Base-by-base conservation (phyloP, 1,139 yeast genomes). In the Yamadazyma blattariae region DNA sequence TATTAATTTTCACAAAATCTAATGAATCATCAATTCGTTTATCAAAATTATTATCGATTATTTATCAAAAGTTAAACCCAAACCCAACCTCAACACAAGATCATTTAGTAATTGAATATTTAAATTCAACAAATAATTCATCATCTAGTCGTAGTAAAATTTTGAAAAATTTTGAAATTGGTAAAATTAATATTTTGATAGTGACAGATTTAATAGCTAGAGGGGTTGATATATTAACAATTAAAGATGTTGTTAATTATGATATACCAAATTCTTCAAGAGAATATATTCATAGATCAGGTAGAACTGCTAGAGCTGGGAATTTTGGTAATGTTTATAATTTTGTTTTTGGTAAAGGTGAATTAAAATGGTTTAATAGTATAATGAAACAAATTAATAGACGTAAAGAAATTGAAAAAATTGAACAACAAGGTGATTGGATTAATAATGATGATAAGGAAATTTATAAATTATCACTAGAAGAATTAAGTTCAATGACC, bases 301-400 rank as follows among this genome's bases (percentile, higher is more conserved):
- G 98, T 29, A 80, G 98, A 66, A 90, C 97, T 0, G 97, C 97
- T 1, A 79, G 98, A 61, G 98, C 97, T 2, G 82, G 84, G 37
- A 75, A 81, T 32, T 33, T 48, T 0, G 99, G 99, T 52, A 66
- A 69, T 34, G 95, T 96, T 0, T 75, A 79, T 52, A 82, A 77
- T 37, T 56, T 89, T 27, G 69, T 81, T 16, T 71, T 81, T 39
- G 95, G 96, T 20, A 78, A 75, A 40, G 90, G 89, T 37, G 97
- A 89, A 47, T 66, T 64, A 37, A 79, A 71, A 47, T 86, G 89
- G 81, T 77, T 77, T 49, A 67, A 69, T 45, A 70, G 61, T 33
- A 52, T 80, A 25, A 73, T 76, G 50, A 61, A 58, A 27, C 70
- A 66, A 8, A 66, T 76, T 33, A 66, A 64, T 12, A 41, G 71